Conservation (phyloP, 2,329 filamentous ascomycete genomes). For the Xylaria multiplex region DNA sequence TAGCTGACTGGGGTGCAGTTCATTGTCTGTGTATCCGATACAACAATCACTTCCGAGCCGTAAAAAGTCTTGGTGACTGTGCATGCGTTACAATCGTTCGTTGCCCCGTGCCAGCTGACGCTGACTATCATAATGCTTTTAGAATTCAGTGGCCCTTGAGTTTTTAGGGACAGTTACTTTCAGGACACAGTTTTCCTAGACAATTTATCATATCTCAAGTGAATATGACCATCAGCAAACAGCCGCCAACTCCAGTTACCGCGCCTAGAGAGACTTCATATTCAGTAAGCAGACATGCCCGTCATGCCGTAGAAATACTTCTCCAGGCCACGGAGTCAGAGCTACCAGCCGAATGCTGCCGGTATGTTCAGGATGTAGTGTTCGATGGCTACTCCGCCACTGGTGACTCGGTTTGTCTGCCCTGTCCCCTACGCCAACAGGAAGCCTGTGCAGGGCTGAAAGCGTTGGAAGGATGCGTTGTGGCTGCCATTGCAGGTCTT, state of each 20-base stretch:
- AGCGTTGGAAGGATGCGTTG: conserved; percentile 68
- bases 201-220: conserved; percentile 9
- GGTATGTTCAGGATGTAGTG: conserved; percentile 44
- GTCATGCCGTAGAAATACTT: conserved; percentile 46
- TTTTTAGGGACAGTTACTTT: too few relatives aligned
- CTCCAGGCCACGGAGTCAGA: conserved; percentile 44
- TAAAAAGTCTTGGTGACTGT: conserved; percentile 12
- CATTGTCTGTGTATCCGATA: conserved; percentile 29
- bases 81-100: conserved; percentile 33
- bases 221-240: conserved; percentile 32
- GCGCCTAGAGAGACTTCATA: conserved; percentile 32
- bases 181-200: conserved; percentile 4
- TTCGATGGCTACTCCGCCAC: conserved; percentile 47
- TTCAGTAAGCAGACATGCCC: conserved; percentile 50
- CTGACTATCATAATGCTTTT: conserved; percentile 18
- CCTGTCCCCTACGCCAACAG: conserved; percentile 55
- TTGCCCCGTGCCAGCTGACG: conserved; percentile 32
- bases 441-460: conserved; percentile 61
- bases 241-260: conserved; percentile 10
- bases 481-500: conserved; percentile 67
- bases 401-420: conserved; percentile 51
- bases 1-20: conserved; percentile 30
- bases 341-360: conserved; percentile 49
- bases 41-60: conserved; percentile 28
- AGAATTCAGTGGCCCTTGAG: conserved; percentile 23